A percentile compares a stretch with the other conserved stretches of the same genome.
phyloP scores from a whole-genome alignment of 2,329 filamentous ascomycete species.

The Fusarium newnesense region DNA sequence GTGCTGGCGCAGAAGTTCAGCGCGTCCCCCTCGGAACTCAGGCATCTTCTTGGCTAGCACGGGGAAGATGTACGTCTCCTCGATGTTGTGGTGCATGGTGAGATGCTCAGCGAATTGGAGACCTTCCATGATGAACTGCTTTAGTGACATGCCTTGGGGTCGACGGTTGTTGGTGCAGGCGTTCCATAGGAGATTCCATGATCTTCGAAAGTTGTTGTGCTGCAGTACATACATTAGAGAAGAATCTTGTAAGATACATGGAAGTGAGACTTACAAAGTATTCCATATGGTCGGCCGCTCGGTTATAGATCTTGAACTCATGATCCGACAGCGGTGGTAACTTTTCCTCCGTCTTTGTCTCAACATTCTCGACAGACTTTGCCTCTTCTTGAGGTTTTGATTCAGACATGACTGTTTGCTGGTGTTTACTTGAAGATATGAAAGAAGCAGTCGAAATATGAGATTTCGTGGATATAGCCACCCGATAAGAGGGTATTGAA shows the following conservation, averaged over 20 bases:
- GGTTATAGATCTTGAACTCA: conserved; percentile 78
- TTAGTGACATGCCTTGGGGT: conserved; percentile 71
- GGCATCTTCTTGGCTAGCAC: conserved; percentile 81
- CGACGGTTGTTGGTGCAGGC: conserved; percentile 70
- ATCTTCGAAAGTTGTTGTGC: conserved; percentile 80
- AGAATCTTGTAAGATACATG: neutral
- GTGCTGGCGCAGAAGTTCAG: conserved; percentile 79
- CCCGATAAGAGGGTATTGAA: neutral
- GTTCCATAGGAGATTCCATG: conserved; percentile 77
- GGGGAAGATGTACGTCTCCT: conserved; percentile 85
- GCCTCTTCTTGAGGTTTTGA: conserved; percentile 3
- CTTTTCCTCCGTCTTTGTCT: conserved; percentile 36
- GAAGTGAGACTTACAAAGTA: conserved; percentile 65
- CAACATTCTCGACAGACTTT: conserved; percentile 8
- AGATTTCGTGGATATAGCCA: neutral
- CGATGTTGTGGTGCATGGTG: conserved; percentile 82
- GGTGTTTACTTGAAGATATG: neutral
- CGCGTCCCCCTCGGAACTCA: conserved; percentile 68
- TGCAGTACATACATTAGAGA: conserved; percentile 45
- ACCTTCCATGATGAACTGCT: conserved; percentile 74
- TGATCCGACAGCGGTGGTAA: conserved; percentile 71
- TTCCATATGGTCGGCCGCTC: conserved; percentile 80
- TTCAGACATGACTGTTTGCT: conserved; percentile 32
- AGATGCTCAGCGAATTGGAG: conserved; percentile 77
- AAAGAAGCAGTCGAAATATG: neutral